These are phyloP conservation scores for Plantago elongata DNA, from an alignment of 257 asterid species.

Conservation along the genomic window DNA sequence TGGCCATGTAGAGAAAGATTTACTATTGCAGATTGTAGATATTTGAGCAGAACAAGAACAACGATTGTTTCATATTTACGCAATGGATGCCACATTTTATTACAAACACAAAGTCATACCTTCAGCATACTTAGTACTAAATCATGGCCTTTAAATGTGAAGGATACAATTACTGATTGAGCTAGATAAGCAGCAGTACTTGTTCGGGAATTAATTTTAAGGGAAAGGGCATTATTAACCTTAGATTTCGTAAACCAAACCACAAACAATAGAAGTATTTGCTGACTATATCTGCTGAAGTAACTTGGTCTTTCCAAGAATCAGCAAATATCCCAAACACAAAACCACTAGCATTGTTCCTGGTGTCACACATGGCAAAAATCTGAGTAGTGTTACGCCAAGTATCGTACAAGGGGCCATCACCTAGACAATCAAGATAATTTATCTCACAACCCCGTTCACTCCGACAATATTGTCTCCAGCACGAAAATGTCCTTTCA, in stretches of 20 bases:
- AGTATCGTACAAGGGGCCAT: constrained; percentile 16
- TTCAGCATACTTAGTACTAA: no score
- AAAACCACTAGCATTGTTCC: constrained; percentile 23
- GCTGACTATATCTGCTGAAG: constrained; percentile 41
- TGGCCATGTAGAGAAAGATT: no score
- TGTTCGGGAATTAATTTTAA: background rate
- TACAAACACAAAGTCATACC: no score
- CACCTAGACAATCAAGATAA: constrained; percentile 50
- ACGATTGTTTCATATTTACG: no score
- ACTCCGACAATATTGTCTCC: constrained; percentile 47
- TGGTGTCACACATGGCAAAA: constrained; percentile 39
- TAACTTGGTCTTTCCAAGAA: constrained; percentile 50
- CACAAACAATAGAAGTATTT: constrained; percentile 79
- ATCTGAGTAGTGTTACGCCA: constrained; percentile 52
- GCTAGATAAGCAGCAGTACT: no score
- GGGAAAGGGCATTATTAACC: constrained; percentile 31
- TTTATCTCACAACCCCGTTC: constrained; percentile 35
- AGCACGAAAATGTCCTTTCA: constrained; percentile 68
- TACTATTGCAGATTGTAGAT: no score
- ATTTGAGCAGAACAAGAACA: no score
- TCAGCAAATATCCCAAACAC: constrained; percentile 66
- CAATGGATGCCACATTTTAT: no score
- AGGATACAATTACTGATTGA: no score
- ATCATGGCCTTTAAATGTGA: no score
- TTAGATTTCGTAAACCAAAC: constrained; percentile 73